Percentiles rank a stretch among this genome's conserved stretches.
Conservation (phyloP, 345 rosid species). For the Balakata baccata region DNA sequence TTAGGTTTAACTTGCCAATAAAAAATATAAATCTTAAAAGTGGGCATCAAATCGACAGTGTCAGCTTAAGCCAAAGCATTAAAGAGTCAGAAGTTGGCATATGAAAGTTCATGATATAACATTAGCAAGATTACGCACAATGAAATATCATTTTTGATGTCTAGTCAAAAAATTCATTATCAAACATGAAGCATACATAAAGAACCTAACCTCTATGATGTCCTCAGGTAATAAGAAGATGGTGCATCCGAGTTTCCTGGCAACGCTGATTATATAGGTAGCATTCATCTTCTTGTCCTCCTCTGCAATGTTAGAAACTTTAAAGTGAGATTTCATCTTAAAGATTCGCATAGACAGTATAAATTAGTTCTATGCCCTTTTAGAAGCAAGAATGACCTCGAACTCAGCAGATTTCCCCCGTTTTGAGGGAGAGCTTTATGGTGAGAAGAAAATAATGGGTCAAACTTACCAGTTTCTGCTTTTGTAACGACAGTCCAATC, state of each 20-base stretch:
- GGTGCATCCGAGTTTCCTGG: constrained; percentile 95
- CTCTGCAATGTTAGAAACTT: constrained; percentile 48
- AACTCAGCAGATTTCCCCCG: neutral
- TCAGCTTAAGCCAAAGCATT: neutral
- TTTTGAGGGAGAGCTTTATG: neutral
- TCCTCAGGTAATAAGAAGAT: constrained; percentile 97
- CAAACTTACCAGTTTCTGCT: constrained; percentile 66
- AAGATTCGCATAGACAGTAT: neutral
- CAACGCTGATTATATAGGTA: constrained; percentile 93
- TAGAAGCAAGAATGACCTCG: constrained; percentile 3
- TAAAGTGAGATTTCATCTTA: constrained; percentile 7
- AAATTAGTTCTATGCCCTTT: neutral
- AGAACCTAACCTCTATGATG: constrained; percentile 67
- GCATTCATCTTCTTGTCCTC: constrained; percentile 96
- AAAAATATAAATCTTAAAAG: neutral
- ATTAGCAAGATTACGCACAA: neutral
- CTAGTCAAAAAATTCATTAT: neutral
- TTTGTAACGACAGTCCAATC: constrained; percentile 83
- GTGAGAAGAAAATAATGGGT: neutral
- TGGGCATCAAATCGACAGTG: neutral
- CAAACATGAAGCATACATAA: neutral
- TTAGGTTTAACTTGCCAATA: neutral
- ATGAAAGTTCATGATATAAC: neutral
- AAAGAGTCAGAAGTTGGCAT: neutral
- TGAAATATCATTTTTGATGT: neutral